Conservation (phyloP, 805 yeast genomes). For the Saturnispora ahearnii region DNA sequence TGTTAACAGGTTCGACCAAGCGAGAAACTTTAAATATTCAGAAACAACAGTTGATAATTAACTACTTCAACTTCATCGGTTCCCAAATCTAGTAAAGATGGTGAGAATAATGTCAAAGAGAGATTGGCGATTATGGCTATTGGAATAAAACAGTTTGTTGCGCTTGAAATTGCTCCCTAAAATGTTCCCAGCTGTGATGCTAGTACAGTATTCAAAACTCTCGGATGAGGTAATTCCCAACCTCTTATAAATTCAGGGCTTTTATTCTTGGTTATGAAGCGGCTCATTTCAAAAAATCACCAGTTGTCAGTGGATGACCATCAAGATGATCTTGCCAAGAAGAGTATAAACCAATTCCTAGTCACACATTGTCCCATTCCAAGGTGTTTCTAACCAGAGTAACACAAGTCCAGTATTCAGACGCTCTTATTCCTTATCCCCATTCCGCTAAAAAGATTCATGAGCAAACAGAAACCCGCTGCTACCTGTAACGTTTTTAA, state of each 20-base stretch:
- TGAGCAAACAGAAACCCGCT: neutral
- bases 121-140: constrained; percentile 4
- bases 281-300: constrained; percentile 13
- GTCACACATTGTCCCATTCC: constrained; percentile 11
- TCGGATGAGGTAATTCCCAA: neutral
- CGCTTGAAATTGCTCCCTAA: constrained; percentile 3
- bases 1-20: constrained; percentile 21
- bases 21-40: constrained; percentile 21
- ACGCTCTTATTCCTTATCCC: constrained; percentile 3
- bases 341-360: constrained; percentile 3
- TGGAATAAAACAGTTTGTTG: constrained; percentile 7
- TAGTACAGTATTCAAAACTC: constrained; percentile 14
- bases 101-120: constrained; percentile 10
- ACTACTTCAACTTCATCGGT: too few species aligned
- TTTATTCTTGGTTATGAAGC: neutral
- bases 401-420: constrained; percentile 14
- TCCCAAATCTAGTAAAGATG: constrained; percentile 10
- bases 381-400: constrained; percentile 3
- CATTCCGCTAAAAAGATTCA: constrained; percentile 1
- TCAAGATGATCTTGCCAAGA: constrained; percentile 5
- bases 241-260: neutral
- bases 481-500: too few species aligned
- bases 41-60: neutral
- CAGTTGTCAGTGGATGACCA: constrained; percentile 15
- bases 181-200: constrained; percentile 17